These are phyloP conservation scores for Metschnikowia drakensbergensis DNA, from an alignment of 805 yeast genomes.

Conservation along the genomic window DNA sequence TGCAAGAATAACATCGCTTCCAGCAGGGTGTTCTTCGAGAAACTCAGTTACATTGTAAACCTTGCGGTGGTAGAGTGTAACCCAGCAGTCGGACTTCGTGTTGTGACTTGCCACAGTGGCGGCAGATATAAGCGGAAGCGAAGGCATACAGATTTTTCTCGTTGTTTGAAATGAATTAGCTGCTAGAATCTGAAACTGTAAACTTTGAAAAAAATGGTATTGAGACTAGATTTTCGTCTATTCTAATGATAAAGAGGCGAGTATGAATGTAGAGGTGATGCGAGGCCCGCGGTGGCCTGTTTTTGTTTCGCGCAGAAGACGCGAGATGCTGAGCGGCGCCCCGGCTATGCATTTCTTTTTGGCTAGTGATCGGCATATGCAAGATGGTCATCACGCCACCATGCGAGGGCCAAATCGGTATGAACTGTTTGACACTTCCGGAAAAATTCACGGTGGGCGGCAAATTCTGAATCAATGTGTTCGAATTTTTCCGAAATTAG, in stretches of 20 bases:
- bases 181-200: too few relatives aligned
- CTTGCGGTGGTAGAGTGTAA: constrained; percentile 71
- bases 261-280: background rate
- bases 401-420: too few relatives aligned
- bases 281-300: constrained; percentile 3
- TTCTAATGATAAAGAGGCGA: background rate
- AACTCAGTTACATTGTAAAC: constrained; percentile 80
- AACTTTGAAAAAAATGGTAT: background rate
- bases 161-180: background rate
- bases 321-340: constrained; percentile 4
- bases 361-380: too few relatives aligned
- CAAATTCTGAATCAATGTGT: background rate
- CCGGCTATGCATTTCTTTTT: background rate
- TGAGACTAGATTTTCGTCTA: background rate
- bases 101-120: constrained; percentile 52
- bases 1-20: constrained; percentile 52
- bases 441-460: too few relatives aligned
- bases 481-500: background rate
- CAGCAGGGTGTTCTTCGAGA: constrained; percentile 70
- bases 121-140: constrained; percentile 59
- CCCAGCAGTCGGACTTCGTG: constrained; percentile 64
- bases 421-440: too few relatives aligned
- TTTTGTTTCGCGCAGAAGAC: constrained; percentile 5
- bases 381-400: too few relatives aligned
- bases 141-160: background rate